phyloP scores from a whole-genome alignment of 2,329 filamentous ascomycete genomes.

The Neonectria faginata region DNA sequence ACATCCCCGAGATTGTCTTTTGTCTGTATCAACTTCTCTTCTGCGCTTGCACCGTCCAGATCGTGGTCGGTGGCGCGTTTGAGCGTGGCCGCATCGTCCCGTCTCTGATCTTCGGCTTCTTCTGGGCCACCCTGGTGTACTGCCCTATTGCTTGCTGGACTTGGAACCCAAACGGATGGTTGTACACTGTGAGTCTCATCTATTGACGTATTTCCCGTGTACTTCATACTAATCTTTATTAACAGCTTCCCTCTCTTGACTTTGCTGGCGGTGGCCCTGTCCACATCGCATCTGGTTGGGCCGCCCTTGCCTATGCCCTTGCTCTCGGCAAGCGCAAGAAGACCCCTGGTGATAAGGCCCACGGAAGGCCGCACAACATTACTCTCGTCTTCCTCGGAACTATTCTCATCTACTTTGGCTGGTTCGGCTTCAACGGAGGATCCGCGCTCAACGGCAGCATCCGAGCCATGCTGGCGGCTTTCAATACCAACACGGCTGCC shows the following conservation, averaged over 20 bases:
- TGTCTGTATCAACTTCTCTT: constrained; percentile 43
- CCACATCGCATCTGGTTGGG: constrained; percentile 71
- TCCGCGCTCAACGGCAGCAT: constrained; percentile 62
- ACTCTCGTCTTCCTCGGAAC: constrained; percentile 73
- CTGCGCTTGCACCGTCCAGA: constrained; percentile 50
- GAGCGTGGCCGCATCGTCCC: constrained; percentile 52
- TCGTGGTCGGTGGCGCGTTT: constrained; percentile 52
- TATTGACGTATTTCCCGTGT: not conserved
- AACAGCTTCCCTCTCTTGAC: constrained; percentile 56
- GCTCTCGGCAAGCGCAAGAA: constrained; percentile 69
- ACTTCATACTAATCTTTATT: not conserved
- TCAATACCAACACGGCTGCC: constrained; percentile 69
- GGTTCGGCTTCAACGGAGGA: constrained; percentile 65
- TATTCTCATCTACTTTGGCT: constrained; percentile 72
- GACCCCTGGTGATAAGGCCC: constrained; percentile 56
- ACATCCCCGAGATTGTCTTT: constrained; percentile 52
- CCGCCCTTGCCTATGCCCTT: constrained; percentile 71
- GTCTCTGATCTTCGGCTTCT: constrained; percentile 72
- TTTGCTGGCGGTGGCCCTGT: constrained; percentile 73
- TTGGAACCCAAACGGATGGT: constrained; percentile 74
- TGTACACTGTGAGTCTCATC: constrained; percentile 65
- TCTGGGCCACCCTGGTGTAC: constrained; percentile 73
- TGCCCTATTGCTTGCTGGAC: constrained; percentile 72
- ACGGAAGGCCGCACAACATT: constrained; percentile 69
- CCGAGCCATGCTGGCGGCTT: constrained; percentile 64